Conservation (phyloP, 345 rosid species). For the Salix udensis region DNA sequence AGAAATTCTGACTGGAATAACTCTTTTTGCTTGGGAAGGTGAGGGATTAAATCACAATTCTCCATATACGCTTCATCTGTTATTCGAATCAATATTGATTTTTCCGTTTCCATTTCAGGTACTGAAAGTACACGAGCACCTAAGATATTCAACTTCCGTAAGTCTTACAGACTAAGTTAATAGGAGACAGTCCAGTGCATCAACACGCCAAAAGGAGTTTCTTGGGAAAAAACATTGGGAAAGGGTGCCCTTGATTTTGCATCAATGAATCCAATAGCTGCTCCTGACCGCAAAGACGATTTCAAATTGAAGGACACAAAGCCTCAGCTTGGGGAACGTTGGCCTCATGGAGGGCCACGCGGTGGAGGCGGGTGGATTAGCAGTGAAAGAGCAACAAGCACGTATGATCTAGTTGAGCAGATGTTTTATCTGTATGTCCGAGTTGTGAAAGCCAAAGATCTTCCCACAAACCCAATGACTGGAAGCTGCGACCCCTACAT, state of each 20-base stretch:
- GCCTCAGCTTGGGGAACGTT: conserved; percentile 87
- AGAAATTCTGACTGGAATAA: background rate
- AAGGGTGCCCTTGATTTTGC: background rate
- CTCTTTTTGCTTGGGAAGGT: background rate
- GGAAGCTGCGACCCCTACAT: conserved; percentile 32
- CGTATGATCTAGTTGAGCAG: conserved; percentile 36
- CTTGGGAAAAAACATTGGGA: conserved; percentile 1
- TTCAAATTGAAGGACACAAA: conserved; percentile 81
- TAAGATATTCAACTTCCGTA: background rate
- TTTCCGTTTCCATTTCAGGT: background rate
- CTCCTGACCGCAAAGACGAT: conserved; percentile 59
- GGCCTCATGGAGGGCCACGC: conserved; percentile 61
- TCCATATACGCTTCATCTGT: background rate
- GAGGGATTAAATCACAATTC: background rate
- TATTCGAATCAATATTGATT: conserved; percentile 1
- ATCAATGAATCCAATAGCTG: conserved; percentile 50
- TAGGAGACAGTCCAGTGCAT: background rate
- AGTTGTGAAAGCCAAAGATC: conserved; percentile 31
- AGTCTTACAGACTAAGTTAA: background rate
- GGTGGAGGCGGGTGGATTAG: conserved; percentile 33
- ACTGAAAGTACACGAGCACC: background rate
- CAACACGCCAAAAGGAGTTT: background rate
- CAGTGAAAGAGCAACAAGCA: conserved; percentile 33
- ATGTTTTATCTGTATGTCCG: conserved; percentile 30
- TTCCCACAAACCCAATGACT: conserved; percentile 23